Percentiles rank a stretch among this genome's conserved stretches.
Conservation (phyloP, 75 land plant genomes). For the Selaginella tamariscina region DNA sequence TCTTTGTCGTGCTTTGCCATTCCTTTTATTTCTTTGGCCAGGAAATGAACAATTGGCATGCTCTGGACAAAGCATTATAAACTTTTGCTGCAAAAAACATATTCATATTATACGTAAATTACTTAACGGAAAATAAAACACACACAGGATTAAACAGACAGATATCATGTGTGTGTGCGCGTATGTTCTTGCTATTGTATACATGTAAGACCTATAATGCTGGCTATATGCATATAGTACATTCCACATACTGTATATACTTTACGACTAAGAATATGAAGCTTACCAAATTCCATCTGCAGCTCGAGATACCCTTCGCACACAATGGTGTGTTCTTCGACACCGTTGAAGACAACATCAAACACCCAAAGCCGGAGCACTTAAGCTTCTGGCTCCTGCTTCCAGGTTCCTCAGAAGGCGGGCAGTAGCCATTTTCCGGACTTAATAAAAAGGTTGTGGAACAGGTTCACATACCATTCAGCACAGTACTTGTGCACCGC, state of each 20-base stretch:
- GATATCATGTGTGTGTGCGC: too few species aligned
- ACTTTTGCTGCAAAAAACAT: neutral
- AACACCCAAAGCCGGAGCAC: slow-evolving; percentile 64
- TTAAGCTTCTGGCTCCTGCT: slow-evolving; percentile 51
- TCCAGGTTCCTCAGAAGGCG: too few species aligned
- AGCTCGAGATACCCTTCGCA: slow-evolving; percentile 36
- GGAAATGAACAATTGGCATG: neutral
- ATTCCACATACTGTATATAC: too few species aligned
- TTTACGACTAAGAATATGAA: too few species aligned
- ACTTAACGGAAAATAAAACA: too few species aligned
- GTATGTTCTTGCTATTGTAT: too few species aligned
- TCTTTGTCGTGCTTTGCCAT: neutral
- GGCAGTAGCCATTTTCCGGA: too few species aligned
- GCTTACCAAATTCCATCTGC: slow-evolving; percentile 71
- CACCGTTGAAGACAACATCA: slow-evolving; percentile 64
- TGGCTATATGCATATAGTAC: too few species aligned
- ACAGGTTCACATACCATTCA: slow-evolving; percentile 66
- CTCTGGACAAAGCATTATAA: neutral
- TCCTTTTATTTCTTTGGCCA: neutral
- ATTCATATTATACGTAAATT: too few species aligned
- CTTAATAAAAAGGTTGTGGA: slow-evolving; percentile 19
- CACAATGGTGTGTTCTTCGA: slow-evolving; percentile 66
- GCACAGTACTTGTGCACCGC: slow-evolving; percentile 61
- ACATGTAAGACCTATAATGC: too few species aligned
- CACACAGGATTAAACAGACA: too few species aligned